Percentiles rank a stretch among this genome's conserved stretches.
These are phyloP conservation scores for Podaxis pistillaris DNA, from an alignment of 768 basidiomycete genomes.

Conservation along the genomic window DNA sequence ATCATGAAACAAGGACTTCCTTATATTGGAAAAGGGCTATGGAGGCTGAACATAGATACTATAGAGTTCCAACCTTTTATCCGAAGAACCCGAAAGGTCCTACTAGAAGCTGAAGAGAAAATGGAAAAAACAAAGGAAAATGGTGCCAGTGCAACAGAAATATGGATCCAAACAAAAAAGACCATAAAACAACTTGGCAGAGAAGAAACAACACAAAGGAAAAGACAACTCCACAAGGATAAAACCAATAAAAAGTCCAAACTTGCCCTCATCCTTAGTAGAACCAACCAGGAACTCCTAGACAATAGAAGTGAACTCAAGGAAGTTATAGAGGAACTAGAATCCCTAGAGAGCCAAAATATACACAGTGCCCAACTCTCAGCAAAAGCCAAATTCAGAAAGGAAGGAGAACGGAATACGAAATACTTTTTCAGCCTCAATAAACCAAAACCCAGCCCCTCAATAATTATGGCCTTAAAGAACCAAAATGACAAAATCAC, in stretches of 20 bases:
- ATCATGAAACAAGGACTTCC: constrained; percentile 23
- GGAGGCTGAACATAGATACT: constrained; percentile 23
- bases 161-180: not conserved
- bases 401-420: not conserved
- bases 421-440: not conserved
- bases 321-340: not conserved
- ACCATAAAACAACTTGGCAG: not conserved
- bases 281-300: not conserved
- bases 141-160: not conserved
- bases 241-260: not conserved
- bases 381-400: not conserved
- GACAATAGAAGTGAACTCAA: not conserved
- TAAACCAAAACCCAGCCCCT: not conserved
- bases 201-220: not conserved
- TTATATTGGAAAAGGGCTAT: constrained; percentile 30
- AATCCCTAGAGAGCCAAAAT: not conserved
- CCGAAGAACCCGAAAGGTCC: no score
- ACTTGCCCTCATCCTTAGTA: not conserved
- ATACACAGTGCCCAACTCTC: not conserved
- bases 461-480: not conserved
- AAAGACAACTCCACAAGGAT: not conserved
- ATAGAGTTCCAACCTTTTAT: constrained; percentile 18
- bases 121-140: not conserved
- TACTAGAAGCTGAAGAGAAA: not conserved
- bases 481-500: not conserved